Conservation (phyloP, 2,329 filamentous ascomycete species). For the Colletotrichum camelliae region DNA sequence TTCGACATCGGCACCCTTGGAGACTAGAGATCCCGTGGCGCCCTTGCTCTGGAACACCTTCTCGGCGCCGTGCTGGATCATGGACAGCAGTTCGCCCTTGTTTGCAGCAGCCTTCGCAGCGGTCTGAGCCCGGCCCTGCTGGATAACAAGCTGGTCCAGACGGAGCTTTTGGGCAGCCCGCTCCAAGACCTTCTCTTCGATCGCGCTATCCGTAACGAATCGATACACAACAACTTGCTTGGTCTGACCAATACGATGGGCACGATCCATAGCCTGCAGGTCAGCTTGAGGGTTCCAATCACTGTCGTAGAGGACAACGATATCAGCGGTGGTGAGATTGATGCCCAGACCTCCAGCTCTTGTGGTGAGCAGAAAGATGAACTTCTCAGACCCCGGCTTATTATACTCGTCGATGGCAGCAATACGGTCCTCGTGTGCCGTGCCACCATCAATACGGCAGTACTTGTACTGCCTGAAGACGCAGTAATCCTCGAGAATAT, state of each 20-base stretch:
- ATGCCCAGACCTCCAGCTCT: conserved; percentile 95
- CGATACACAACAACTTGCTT: conserved; percentile 98
- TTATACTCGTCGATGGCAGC: conserved; percentile 99
- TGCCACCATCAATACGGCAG: conserved; percentile 95
- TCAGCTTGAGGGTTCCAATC: conserved; percentile 99
- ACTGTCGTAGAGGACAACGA: conserved; percentile 95
- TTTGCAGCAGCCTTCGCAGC: conserved; percentile 90
- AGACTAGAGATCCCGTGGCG: conserved; percentile 63
- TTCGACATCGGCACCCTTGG: conserved; percentile 67
- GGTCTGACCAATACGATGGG: conserved; percentile 97
- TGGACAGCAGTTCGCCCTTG: conserved; percentile 93
- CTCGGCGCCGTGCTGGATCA: conserved; percentile 99
- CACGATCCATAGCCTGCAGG: conserved; percentile 97
- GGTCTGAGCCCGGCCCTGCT: conserved; percentile 92
- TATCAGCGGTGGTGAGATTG: conserved; percentile 93
- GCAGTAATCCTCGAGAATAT: conserved; percentile 98
- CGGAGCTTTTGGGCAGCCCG: conserved; percentile 96
- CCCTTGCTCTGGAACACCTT: conserved; percentile 84
- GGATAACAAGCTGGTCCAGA: conserved; percentile 95
- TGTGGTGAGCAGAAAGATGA: conserved; percentile 93
- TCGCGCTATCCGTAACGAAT: conserved; percentile 97
- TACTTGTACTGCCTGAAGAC: conserved; percentile 95
- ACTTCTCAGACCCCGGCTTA: conserved; percentile 93
- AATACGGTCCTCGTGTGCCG: conserved; percentile 96
- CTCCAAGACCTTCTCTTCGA: conserved; percentile 97